Conservation (phyloP, 768 basidiomycete genomes). For the Mycena vitilis region DNA sequence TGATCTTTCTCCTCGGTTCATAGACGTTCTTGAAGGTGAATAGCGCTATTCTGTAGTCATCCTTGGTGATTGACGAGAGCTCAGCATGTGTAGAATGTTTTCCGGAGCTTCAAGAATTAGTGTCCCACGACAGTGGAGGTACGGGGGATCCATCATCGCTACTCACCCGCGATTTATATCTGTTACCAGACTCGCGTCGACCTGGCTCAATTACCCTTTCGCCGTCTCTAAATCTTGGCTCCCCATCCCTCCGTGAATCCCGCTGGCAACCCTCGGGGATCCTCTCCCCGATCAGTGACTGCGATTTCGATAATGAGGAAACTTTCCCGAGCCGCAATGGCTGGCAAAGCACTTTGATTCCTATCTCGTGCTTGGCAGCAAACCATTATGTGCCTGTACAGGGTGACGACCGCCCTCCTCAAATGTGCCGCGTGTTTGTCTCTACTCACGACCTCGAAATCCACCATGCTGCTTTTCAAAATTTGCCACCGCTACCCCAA, state of each 20-base stretch:
- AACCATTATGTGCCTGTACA: constrained; percentile 11
- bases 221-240: neutral
- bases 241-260: neutral
- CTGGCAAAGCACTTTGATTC: constrained; percentile 13
- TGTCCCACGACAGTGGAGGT: neutral
- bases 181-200: neutral
- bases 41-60: neutral
- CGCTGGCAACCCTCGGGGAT: constrained; percentile 12
- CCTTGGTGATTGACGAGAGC: neutral
- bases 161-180: neutral
- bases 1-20: too few relatives aligned
- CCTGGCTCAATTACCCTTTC: neutral
- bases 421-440: constrained; percentile 15
- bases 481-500: neutral
- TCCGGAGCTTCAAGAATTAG: neutral
- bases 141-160: neutral
- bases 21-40: constrained; percentile 4
- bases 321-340: neutral
- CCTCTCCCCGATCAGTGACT: neutral
- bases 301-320: neutral
- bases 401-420: neutral
- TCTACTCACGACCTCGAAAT: neutral
- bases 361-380: constrained; percentile 24
- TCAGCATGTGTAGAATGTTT: constrained; percentile 8
- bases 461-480: neutral